A percentile compares a stretch with the other conserved stretches of the same genome.
phyloP scores from a whole-genome alignment of 139 green algal species.

The Coelastrella sp. region DNA sequence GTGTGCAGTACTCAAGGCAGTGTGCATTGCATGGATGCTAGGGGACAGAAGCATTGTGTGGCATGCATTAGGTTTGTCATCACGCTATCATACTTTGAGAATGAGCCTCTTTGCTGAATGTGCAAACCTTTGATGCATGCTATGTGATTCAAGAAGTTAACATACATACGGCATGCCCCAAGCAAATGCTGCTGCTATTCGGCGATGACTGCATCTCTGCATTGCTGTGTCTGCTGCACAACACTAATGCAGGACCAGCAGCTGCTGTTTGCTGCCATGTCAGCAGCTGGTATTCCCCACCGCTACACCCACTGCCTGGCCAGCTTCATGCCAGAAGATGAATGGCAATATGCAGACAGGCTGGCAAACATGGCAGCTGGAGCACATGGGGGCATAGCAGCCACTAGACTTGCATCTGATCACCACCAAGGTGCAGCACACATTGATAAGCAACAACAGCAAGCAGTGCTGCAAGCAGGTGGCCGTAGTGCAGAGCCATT shows the following conservation, averaged over 20 bases:
- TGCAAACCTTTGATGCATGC: not conserved
- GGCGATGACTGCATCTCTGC: not conserved
- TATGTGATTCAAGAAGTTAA: not conserved
- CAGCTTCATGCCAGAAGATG: conserved; percentile 21
- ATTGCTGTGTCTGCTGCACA: not conserved
- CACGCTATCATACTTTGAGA: no score
- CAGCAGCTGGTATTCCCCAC: conserved; percentile 9
- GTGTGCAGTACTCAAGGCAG: no score
- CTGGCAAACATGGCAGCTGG: not conserved
- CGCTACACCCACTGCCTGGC: conserved; percentile 44
- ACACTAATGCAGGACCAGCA: conserved; percentile 15
- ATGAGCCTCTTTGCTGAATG: not conserved
- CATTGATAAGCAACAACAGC: not conserved
- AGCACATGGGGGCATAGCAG: not conserved
- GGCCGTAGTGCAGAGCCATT: not conserved
- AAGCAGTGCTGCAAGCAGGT: not conserved
- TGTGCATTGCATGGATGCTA: no score
- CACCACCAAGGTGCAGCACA: not conserved
- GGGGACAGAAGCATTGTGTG: no score
- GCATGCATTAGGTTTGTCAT: no score
- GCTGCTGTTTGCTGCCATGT: not conserved
- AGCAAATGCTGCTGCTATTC: no score
- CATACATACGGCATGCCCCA: not conserved
- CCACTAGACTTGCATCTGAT: not conserved
- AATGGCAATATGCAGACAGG: conserved; percentile 15